phyloP scores from a whole-genome alignment of 2,329 filamentous ascomycete species.

The Trichoderma sp. region DNA sequence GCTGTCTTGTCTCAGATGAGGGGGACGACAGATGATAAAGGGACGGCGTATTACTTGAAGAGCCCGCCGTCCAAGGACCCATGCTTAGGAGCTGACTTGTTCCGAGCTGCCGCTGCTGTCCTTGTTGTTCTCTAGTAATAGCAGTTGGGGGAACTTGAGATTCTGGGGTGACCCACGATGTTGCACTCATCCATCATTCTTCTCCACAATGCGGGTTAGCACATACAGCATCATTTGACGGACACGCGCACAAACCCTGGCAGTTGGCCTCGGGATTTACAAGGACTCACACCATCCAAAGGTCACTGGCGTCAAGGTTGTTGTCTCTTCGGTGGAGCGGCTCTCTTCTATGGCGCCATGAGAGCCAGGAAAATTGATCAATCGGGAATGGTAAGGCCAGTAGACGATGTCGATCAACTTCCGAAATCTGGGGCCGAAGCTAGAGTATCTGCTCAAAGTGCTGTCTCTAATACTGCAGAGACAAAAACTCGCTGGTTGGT shows the following conservation, averaged over 20 bases:
- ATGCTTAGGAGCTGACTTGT: background rate
- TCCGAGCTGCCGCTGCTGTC: background rate
- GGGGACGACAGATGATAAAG: background rate
- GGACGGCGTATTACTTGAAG: background rate
- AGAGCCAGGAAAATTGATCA: background rate
- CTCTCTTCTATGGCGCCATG: background rate
- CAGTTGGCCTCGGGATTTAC: background rate
- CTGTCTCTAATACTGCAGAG: background rate
- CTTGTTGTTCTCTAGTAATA: background rate
- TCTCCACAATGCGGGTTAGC: conserved; percentile 7
- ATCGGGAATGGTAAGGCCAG: background rate
- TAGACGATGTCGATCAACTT: background rate
- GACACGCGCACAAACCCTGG: background rate
- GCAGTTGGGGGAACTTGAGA: background rate
- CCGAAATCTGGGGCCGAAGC: background rate
- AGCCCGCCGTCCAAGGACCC: background rate
- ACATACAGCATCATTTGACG: background rate
- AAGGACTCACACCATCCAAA: background rate
- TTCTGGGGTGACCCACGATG: conserved; percentile 1
- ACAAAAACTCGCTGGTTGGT: background rate
- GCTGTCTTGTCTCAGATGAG: conserved; percentile 8
- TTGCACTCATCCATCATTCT: background rate
- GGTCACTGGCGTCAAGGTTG: background rate
- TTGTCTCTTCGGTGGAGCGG: background rate
- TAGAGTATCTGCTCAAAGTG: background rate